A percentile compares a stretch with the other conserved stretches of the same genome.
Evolutionary conservation across 2,329 filamentous ascomycete species (phyloP).

Genomic region (Alternaria infectoria): DNA sequence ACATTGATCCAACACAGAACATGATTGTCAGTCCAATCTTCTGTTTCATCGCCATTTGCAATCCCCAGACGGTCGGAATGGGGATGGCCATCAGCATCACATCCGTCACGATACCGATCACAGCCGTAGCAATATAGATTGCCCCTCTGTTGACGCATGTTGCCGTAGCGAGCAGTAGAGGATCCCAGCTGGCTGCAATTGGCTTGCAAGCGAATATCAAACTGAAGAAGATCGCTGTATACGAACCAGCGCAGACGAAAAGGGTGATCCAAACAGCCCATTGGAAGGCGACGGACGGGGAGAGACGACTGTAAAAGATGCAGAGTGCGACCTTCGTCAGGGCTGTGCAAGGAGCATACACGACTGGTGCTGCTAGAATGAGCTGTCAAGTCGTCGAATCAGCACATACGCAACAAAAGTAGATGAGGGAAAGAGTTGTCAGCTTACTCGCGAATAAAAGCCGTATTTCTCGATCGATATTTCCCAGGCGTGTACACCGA

Average conservation of each 20-base stretch:
- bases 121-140: conserved; percentile 29
- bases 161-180: conserved; percentile 12
- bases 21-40: conserved; percentile 25
- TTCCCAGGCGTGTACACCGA: conserved; percentile 31
- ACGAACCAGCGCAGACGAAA: conserved; percentile 24
- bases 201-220: conserved; percentile 31
- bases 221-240: conserved; percentile 29
- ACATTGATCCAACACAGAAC: conserved; percentile 28
- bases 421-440: background rate
- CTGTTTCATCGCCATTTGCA: conserved; percentile 28
- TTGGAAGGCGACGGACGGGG: conserved; percentile 13
- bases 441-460: conserved; percentile 18
- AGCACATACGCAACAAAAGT: background rate
- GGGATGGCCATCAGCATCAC: conserved; percentile 24
- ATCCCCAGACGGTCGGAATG: conserved; percentile 21
- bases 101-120: conserved; percentile 27
- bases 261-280: conserved; percentile 18
- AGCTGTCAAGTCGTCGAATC: conserved; percentile 3
- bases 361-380: conserved; percentile 23
- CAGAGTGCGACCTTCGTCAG: conserved; percentile 23
- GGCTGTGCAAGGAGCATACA: conserved; percentile 20
- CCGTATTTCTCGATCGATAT: conserved; percentile 22
- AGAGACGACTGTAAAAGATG: conserved; percentile 27
- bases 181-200: conserved; percentile 27
- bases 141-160: conserved; percentile 25